These are phyloP conservation scores for Porcisia deanei DNA, from an alignment of 208 protist genomes.

Conservation along the genomic window DNA sequence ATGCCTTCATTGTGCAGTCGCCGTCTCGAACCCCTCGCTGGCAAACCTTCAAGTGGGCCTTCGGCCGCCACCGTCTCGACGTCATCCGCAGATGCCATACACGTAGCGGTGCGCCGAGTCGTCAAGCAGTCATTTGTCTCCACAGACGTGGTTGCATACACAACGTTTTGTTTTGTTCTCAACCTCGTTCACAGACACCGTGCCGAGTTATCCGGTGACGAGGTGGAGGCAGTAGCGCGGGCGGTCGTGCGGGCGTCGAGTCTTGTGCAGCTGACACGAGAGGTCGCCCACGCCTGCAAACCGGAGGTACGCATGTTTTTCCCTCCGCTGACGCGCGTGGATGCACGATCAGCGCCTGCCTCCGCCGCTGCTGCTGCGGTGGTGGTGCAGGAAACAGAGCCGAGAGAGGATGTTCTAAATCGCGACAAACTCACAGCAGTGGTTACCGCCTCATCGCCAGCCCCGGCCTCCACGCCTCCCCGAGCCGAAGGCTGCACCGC, in stretches of 20 bases:
- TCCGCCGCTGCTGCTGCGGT: background rate
- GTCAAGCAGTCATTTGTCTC: slow-evolving; percentile 17
- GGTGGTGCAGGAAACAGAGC: background rate
- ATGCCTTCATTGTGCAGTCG: slow-evolving; percentile 46
- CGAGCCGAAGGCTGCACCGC: background rate
- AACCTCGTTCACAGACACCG: slow-evolving; percentile 20
- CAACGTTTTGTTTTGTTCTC: slow-evolving; percentile 18
- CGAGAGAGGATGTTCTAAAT: background rate
- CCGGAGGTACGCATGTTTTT: slow-evolving; percentile 28
- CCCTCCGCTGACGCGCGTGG: slow-evolving; percentile 2
- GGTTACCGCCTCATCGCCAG: background rate
- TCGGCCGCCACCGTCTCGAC: background rate
- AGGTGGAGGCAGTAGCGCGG: slow-evolving; percentile 35
- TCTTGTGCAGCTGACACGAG: slow-evolving; percentile 12
- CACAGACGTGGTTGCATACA: slow-evolving; percentile 11
- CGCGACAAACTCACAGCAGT: background rate
- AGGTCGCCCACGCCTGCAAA: slow-evolving; percentile 24
- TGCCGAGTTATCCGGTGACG: slow-evolving; percentile 34
- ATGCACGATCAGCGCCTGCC: background rate
- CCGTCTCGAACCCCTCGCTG: slow-evolving; percentile 36
- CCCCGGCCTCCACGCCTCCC: background rate
- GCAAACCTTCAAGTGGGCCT: too few species aligned
- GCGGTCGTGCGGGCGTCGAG: slow-evolving; percentile 16
- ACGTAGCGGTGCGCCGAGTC: background rate
- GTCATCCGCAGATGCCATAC: background rate